Evolutionary conservation across 192 early-diverging fungal species (phyloP).

Genomic region (Gamsiella multidivaricata): DNA sequence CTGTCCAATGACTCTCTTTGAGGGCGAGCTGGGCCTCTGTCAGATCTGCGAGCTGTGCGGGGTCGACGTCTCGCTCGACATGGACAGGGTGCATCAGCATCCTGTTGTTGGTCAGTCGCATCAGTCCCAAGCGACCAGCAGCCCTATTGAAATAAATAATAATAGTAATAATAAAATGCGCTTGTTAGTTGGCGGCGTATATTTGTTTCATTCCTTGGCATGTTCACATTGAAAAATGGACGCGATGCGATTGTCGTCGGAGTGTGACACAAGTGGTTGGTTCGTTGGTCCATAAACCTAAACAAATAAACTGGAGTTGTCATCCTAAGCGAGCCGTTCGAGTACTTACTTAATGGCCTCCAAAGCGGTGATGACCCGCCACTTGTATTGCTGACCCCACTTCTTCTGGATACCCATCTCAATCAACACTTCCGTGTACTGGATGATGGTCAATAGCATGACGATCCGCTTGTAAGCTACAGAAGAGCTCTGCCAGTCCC

Average conservation of each 20-base stretch:
- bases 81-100: slow-evolving; percentile 71
- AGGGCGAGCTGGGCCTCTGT: slow-evolving; percentile 20
- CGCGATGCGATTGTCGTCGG: slow-evolving; percentile 24
- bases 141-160: slow-evolving; percentile 11
- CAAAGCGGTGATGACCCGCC: slow-evolving; percentile 70
- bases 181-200: too few species aligned
- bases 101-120: slow-evolving; percentile 62
- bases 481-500: slow-evolving; percentile 61
- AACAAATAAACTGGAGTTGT: slow-evolving; percentile 14
- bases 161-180: background rate
- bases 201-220: too few species aligned
- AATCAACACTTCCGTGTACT: slow-evolving; percentile 75
- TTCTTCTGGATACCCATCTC: slow-evolving; percentile 83
- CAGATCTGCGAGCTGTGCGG: slow-evolving; percentile 52
- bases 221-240: too few species aligned
- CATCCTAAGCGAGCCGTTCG: slow-evolving; percentile 14
- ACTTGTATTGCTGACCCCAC: slow-evolving; percentile 68
- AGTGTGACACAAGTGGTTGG: slow-evolving; percentile 45
- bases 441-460: slow-evolving; percentile 73
- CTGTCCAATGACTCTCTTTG: slow-evolving; percentile 55
- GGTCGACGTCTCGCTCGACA: slow-evolving; percentile 77
- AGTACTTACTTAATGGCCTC: slow-evolving; percentile 74
- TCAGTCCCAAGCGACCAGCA: slow-evolving; percentile 56
- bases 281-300: too few species aligned
- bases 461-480: slow-evolving; percentile 67